phyloP scores from a whole-genome alignment of 2,329 filamentous ascomycete genomes.

The Triangularia setosa region DNA sequence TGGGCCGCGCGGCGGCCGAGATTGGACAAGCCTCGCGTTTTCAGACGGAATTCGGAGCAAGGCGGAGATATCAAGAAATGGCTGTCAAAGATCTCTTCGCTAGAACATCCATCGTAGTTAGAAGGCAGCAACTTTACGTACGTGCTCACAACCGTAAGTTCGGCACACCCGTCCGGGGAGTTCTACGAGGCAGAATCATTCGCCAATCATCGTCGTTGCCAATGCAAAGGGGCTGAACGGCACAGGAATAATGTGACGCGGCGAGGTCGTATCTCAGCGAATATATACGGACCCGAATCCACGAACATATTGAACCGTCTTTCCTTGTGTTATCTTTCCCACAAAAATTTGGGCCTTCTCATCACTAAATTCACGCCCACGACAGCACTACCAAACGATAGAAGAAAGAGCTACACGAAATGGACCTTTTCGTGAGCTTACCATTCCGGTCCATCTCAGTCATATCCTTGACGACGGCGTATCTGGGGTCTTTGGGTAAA shows the following conservation, averaged over 20 bases:
- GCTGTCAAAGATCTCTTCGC: neutral
- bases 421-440: neutral
- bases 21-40: neutral
- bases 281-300: neutral
- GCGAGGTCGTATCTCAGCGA: neutral
- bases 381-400: neutral
- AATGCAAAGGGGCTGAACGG: neutral
- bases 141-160: neutral
- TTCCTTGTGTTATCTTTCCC: neutral
- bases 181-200: neutral
- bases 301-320: neutral
- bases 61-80: neutral
- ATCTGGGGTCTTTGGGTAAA: conserved; percentile 29
- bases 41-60: neutral
- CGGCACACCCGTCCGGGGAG: neutral
- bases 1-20: neutral
- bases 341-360: neutral
- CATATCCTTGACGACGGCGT: conserved; percentile 32
- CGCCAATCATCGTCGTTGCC: neutral
- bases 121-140: neutral
- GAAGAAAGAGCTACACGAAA: neutral
- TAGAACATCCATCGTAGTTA: neutral
- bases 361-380: neutral
- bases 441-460: conserved; percentile 21
- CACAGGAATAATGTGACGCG: neutral